Evolutionary conservation across 805 yeast genomes (phyloP), one percentile per base, ranked within the genome.

Genomic region (Sugiyamaella marilandica): DNA sequence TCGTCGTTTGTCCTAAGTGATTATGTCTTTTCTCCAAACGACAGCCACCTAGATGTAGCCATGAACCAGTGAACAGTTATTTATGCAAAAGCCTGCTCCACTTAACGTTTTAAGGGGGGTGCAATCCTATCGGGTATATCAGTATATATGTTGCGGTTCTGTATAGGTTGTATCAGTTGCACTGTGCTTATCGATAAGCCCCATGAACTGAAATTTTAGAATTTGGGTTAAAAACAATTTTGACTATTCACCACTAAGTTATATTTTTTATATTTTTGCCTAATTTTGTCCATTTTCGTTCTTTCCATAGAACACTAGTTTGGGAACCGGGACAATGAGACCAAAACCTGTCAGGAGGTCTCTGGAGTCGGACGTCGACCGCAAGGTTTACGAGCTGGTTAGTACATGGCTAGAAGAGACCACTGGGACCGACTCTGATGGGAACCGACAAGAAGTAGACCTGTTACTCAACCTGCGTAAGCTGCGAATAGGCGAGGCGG

Each of bases 401-500:
- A 32, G 53, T n/a, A 64, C 60, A 8, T 65, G 58, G 48, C 54
- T 66, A 26, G 55, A 55, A 29, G 50, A 47, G 13, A 49, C 45
- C 10, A 46, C 37, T 13, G 33, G n/a, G 54, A 45, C 21, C 26
- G 39, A 18, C 29, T 43, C 19, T 21, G 41, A 39, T 13, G 26
- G 18, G 5, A 32, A 29, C 33, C 32, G 29, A 7, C 34, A 19
- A 7, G 48, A 41, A 10, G 39, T 49, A 33, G 51, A 41, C 32
- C 33, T 57, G 8, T 43, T 58, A 13, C 14, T 34, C 9, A 32
- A 46, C 21, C 52, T 55, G 19, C 43, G 57, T 54, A 89, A 85
- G 61, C 72, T 87, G 33, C 43, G 54, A 11, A 75, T 9, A 82
- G 75, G 35, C 10, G 57, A 55, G n/a, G 57, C 57, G 9, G 47